Conservation (phyloP, 495 filamentous ascomycete genomes). For the Penicillium tannophilum region DNA sequence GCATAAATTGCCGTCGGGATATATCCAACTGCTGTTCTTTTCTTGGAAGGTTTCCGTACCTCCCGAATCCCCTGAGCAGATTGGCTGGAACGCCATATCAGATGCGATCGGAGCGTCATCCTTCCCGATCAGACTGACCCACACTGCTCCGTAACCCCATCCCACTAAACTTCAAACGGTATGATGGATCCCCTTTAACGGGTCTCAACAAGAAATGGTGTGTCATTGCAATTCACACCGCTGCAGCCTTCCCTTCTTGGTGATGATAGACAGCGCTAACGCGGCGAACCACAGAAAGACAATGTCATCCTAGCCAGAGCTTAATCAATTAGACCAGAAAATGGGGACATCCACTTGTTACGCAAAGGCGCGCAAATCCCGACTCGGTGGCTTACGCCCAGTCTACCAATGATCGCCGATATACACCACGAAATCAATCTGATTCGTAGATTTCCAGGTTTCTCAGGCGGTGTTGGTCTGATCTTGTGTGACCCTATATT, state of each 20-base stretch:
- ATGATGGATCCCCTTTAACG: neutral
- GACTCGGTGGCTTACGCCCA: neutral
- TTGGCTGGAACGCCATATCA: constrained; percentile 5
- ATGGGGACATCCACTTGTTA: constrained; percentile 13
- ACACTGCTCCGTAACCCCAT: neutral
- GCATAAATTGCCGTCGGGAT: neutral
- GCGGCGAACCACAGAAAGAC: constrained; percentile 10
- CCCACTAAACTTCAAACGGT: neutral
- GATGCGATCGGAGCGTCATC: constrained; percentile 16
- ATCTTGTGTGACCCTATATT: constrained; percentile 15
- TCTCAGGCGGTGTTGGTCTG: constrained; percentile 1
- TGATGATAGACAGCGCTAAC: constrained; percentile 19
- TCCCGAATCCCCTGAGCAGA: neutral
- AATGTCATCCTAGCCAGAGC: neutral
- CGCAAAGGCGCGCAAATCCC: constrained; percentile 3
- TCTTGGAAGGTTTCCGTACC: neutral
- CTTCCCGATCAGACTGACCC: constrained; percentile 17
- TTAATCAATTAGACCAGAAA: constrained; percentile 8
- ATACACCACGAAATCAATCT: neutral
- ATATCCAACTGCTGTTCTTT: neutral
- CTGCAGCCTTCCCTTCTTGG: constrained; percentile 17
- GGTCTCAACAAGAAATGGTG: constrained; percentile 6
- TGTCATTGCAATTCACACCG: constrained; percentile 13
- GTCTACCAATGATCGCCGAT: constrained; percentile 1
- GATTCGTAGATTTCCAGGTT: constrained; percentile 2